Conservation (phyloP, 116 monocot genomes). For the Thalassia testudinum region DNA sequence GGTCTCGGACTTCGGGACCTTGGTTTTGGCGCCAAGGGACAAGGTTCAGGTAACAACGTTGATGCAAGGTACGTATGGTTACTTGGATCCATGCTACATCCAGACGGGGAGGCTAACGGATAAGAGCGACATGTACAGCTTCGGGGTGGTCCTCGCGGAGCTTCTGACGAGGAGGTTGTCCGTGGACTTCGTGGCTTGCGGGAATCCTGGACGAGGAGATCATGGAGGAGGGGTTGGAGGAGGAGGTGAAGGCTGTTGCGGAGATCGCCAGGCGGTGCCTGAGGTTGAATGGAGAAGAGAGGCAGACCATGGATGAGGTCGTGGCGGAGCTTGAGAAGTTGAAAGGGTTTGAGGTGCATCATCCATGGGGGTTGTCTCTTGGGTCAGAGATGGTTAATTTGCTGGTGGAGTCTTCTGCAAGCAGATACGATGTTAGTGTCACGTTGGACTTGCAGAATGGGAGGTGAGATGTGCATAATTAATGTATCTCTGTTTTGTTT, state of each 20-base stretch:
- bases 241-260: conserved; percentile 6
- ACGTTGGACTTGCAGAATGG: too few species aligned
- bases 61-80: background rate
- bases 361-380: conserved; percentile 13
- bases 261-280: conserved; percentile 18
- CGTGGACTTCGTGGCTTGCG: background rate
- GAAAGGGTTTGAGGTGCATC: conserved; percentile 6
- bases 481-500: too few species aligned
- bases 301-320: too few species aligned
- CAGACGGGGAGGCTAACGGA: conserved; percentile 13
- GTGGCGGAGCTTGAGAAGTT: too few species aligned
- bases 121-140: conserved; percentile 82
- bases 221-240: conserved; percentile 2
- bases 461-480: too few species aligned
- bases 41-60: background rate
- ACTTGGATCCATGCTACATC: background rate
- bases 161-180: background rate
- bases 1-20: conserved; percentile 13
- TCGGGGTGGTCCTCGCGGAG: conserved; percentile 24
- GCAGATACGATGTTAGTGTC: too few species aligned
- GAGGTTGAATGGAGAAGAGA: conserved; percentile 5
- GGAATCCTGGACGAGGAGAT: conserved; percentile 8
- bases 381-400: too few species aligned
- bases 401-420: too few species aligned
- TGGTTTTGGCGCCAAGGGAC: background rate